Base-by-base conservation (phyloP, 1,284 basidiomycete species). In the Phellopilus nigrolimitatus region DNA sequence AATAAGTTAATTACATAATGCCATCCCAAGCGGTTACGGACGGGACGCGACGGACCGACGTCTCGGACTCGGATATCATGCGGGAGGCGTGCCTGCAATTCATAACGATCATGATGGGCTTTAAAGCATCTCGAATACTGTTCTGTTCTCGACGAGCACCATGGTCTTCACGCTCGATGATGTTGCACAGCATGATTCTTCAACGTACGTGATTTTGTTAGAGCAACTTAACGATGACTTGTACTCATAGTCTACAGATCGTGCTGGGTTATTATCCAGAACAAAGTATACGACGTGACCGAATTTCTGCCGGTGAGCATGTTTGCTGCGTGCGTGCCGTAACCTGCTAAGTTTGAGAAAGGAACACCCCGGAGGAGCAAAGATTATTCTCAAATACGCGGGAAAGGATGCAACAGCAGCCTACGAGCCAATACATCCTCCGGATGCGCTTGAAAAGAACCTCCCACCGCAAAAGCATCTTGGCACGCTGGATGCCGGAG, bases 191-290 rank as follows among this genome's bases (percentile, higher is more conserved):
- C 82, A 87, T 62, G 79, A 76, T 58, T 72, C 72, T 13, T 37
- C 65, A 17, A 64, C 70, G 83, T 83, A 56, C 31, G 68, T 61
- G n/a, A 12, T 33, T 49, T 13, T 60, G 43, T 38, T 38, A 7
- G 7, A 24, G 10, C 43, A 19, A 34, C 42, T 15, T 30, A 41
- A 13, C n/a, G n/a, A 45, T 21, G 36, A 24, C 34, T 24, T 28
- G 24, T 2, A 36, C 43, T 54, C 45, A 43, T 9, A 13, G 37
- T 59, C 54, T 40, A 31, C 31, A 56, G 43, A 10, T 84, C 82
- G n/a, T 91, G 90, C 66, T 95, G 91, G 93, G 86, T 95, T 56
- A 83, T 95, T 59, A 88, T 94, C 56, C 73, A 79, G 56, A 78
- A 82, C 66, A 72, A 76, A 49, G 85, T 90, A 17, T 91, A 88